A percentile compares a stretch with the other conserved stretches of the same genome.
Conservation (phyloP, 2,329 filamentous ascomycete species). For the Alternaria brassicicola region DNA sequence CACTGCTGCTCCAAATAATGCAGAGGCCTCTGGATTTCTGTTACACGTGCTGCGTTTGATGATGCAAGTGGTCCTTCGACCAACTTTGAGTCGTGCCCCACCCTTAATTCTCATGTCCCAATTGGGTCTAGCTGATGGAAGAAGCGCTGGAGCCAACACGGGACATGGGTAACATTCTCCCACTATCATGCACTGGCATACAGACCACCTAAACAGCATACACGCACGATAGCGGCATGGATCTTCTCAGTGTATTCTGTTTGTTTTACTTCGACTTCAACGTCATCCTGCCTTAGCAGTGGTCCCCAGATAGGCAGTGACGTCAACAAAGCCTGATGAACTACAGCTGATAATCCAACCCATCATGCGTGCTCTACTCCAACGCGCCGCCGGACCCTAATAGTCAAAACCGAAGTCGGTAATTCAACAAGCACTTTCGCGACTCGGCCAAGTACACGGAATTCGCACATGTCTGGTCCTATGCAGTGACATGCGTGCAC, state of each 20-base stretch:
- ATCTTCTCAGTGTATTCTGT: neutral
- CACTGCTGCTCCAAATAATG: neutral
- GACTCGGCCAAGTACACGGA: no score
- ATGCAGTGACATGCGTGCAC: no score
- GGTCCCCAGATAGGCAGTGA: neutral
- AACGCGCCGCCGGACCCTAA: no score
- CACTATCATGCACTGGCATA: neutral
- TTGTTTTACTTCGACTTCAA: neutral
- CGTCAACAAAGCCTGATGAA: neutral
- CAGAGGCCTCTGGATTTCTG: neutral
- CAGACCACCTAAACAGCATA: neutral
- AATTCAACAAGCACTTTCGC: no score
- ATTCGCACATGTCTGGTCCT: no score
- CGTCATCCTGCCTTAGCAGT: neutral
- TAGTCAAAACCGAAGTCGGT: no score
- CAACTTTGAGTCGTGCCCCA: neutral
- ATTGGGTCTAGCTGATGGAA: neutral
- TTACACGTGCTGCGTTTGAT: neutral
- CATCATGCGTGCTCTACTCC: neutral
- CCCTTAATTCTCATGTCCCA: neutral
- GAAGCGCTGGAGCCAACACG: neutral
- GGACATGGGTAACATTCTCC: neutral
- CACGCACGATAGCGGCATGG: neutral
- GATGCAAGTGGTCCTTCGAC: neutral
- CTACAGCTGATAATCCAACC: neutral